Evolutionary conservation across 495 filamentous ascomycete genomes (phyloP), one percentile per base, ranked within the genome.

Genomic region (Beverwykella pulmonaria): DNA sequence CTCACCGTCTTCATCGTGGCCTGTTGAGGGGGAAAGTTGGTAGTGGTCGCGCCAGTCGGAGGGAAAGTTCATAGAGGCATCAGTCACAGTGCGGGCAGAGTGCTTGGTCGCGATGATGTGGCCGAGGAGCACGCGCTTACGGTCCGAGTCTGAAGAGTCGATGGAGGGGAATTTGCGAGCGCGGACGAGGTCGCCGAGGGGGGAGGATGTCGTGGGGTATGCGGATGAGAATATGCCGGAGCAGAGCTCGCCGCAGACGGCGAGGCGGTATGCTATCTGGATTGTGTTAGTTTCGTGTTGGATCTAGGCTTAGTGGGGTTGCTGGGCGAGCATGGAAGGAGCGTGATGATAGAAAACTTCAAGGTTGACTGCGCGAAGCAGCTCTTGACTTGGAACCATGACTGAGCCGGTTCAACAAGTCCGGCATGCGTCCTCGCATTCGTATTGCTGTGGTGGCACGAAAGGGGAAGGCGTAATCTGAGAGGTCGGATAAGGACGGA

Each of bases 191-290:
- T 79, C 55, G 65, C 80, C 63, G 63, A 81, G 46, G 77, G 83
- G 78, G 77, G 71, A 79, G 78, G 36, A 78, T 75, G 41, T 80
- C 77, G 27, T 80, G 69, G 36, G 73, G 78, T 58, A 47, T 81
- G 71, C 71, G 30, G 77, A 78, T 64, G 84, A 89, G 77, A 88
- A 96, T 61, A 98, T 79, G 30, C 93, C 93, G 44, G 94, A 76
- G 72, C 83, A 88, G 41, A 97, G 83, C 69, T 93, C 89, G n/a
- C 88, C 86, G 72, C 90, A 93, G 68, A 80, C 81, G 17, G 82
- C 84, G 17, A 98, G 86, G 56, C 92, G 90, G 74, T 97, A 96
- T 26, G 83, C 77, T 69, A 96, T 88, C 93, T 97, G 56, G 12
- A 9, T 12, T 27, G 27, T n/a, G 59, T 56, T 39, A 56, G 59